A percentile compares a stretch with the other conserved stretches of the same genome.
Evolutionary conservation across 192 early-diverging fungal genomes (phyloP).

Genomic region (Coemansia aciculifera): DNA sequence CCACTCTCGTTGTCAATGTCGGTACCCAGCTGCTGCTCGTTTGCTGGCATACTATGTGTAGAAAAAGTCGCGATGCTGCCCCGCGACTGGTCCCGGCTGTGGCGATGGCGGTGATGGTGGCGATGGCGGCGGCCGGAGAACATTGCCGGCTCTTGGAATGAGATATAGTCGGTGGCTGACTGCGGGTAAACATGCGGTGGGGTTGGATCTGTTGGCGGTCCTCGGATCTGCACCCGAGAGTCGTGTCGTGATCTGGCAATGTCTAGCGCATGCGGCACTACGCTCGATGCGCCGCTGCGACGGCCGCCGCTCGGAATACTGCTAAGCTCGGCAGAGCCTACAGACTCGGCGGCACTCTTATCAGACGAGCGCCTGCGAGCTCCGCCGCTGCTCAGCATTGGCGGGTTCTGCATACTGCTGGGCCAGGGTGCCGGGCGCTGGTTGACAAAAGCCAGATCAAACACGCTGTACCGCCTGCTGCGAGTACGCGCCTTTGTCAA

Average conservation of each 20-base stretch:
- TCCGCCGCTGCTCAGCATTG: neutral
- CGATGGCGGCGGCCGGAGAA: neutral
- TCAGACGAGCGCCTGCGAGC: conserved; percentile 11
- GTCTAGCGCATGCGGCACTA: conserved; percentile 5
- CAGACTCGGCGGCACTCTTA: neutral
- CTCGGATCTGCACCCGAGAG: neutral
- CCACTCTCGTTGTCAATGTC: conserved; percentile 6
- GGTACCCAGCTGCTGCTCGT: neutral
- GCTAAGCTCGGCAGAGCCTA: neutral
- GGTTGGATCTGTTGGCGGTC: neutral
- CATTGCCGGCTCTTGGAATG: neutral
- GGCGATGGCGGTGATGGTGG: neutral
- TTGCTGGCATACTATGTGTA: neutral
- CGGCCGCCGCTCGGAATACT: conserved; percentile 1
- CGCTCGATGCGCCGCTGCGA: conserved; percentile 15
- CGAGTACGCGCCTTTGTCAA: conserved; percentile 14
- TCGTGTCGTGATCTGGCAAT: conserved; percentile 2
- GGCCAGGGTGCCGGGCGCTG: conserved; percentile 11
- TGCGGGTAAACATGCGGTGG: neutral
- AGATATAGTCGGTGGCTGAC: neutral
- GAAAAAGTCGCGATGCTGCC: conserved; percentile 2
- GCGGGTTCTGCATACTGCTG: conserved; percentile 10
- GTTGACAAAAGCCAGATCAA: conserved; percentile 42
- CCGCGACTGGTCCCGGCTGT: conserved; percentile 2
- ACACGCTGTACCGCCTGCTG: conserved; percentile 49